A percentile compares a stretch with the other conserved stretches of the same genome.
phyloP scores from a whole-genome alignment of 2,329 filamentous ascomycete species.

The Cladophialophora exuberans region DNA sequence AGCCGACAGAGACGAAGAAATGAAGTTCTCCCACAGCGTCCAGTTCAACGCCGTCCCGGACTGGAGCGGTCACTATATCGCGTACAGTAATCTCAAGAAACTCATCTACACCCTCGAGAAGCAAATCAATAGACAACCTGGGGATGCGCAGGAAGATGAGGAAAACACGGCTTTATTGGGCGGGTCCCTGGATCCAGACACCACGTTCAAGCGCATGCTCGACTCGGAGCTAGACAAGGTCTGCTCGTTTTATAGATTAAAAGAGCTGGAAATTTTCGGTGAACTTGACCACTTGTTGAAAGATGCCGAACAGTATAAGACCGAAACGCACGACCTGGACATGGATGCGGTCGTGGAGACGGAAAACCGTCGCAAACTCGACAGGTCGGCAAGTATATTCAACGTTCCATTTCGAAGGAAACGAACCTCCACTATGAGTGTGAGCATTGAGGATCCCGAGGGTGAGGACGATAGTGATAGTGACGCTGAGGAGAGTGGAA shows the following conservation, averaged over 20 bases:
- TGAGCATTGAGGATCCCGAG: conserved; percentile 58
- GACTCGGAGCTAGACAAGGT: conserved; percentile 94
- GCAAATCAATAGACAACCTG: conserved; percentile 65
- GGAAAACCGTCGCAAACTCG: conserved; percentile 46
- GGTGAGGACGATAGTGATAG: conserved; percentile 53
- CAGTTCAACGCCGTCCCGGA: conserved; percentile 99
- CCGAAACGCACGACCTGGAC: conserved; percentile 53
- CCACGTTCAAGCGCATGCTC: conserved; percentile 77
- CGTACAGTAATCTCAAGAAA: conserved; percentile 99
- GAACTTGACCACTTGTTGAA: conserved; percentile 77
- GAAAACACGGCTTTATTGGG: conserved; percentile 84
- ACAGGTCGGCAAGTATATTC: conserved; percentile 56
- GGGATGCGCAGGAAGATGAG: conserved; percentile 63
- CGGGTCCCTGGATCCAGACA: conserved; percentile 70
- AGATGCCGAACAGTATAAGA: conserved; percentile 72
- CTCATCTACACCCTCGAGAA: conserved; percentile 96
- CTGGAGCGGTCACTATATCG: conserved; percentile 97
- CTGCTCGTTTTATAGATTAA: conserved; percentile 83
- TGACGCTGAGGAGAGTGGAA: conserved; percentile 34
- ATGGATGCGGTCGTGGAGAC: conserved; percentile 48
- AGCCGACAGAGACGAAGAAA: conserved; percentile 46
- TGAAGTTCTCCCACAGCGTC: conserved; percentile 99
- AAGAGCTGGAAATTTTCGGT: conserved; percentile 83
- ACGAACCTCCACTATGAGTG: conserved; percentile 49
- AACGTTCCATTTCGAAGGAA: conserved; percentile 51